Base-by-base conservation (phyloP, 2,329 filamentous ascomycete genomes). In the Pseudogymnoascus sp. region DNA sequence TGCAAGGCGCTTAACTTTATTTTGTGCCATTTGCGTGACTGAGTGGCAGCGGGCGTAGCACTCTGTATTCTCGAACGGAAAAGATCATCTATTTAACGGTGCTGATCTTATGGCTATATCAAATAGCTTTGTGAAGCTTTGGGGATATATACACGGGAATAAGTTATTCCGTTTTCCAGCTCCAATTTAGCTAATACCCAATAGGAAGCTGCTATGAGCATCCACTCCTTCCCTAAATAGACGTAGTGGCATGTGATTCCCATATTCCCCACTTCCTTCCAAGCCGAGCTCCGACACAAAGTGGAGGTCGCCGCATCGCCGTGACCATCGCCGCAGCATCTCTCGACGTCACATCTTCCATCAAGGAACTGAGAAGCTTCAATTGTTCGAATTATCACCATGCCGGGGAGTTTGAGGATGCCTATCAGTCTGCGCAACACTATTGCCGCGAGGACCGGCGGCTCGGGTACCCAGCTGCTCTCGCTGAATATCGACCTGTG, bases 351-450 rank as follows among this genome's bases (percentile, higher is more conserved):
- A 39, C 58, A 39, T 25, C 58, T 8, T n/a, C 58, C 38, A 38
- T 39, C 58, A 38, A 25, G n/a, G 22, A 60, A 41, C 58, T 38
- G 35, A 25, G 35, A 38, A 39, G 23, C 22, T n/a, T 60, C 33
- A 60, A 41, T 60, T 60, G 58, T 9, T 38, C 14, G 4, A 62
- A 30, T 35, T 41, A 63, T 61, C 70, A 77, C 66, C 61, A 87
- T 87, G 82, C 82, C 85, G 66, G 87, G 86, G 71, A 85, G 83
- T 64, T 89, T 87, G 68, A 82, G 87, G 71, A 84, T 90, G 75
- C 87, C 88, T 68, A 79, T 88, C 67, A 89, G 86, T 77, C 78
- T 91, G 74, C 82, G 87, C 69, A 87, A 88, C 71, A 82, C 84
- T 73, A 81, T 90, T 71, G 81, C 77, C 66, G 83, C 85, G 70